Percentiles rank a stretch among this genome's conserved stretches.
Conservation (phyloP, 2,329 filamentous ascomycete species). For the Pseudogymnoascus sp. region DNA sequence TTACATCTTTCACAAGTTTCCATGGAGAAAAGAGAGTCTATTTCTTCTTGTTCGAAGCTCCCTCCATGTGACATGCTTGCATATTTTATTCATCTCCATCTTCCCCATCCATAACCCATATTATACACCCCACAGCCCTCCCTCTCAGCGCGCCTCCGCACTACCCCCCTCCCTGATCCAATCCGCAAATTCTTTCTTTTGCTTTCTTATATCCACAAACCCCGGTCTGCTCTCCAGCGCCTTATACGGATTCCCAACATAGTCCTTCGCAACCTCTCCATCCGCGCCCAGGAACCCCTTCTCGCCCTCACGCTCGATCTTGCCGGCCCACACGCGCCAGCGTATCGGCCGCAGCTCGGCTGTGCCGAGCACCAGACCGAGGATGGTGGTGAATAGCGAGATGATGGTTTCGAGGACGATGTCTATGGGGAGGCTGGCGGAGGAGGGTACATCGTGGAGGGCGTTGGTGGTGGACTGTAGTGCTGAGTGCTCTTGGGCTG, state of each 20-base stretch:
- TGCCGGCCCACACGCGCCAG: conserved; percentile 73
- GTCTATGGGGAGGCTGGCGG: conserved; percentile 60
- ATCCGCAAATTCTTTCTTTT: conserved; percentile 68
- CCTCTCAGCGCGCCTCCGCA: not conserved
- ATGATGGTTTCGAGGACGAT: conserved; percentile 80
- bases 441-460: conserved; percentile 31
- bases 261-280: conserved; percentile 62
- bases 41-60: too few relatives aligned
- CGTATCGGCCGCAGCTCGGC: conserved; percentile 76
- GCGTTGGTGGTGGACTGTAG: conserved; percentile 53
- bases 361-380: conserved; percentile 72
- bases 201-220: conserved; percentile 80
- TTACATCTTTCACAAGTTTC: not conserved
- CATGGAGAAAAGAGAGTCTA: not conserved
- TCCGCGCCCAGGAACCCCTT: conserved; percentile 46
- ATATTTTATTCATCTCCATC: conserved; percentile 7
- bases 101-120: not conserved
- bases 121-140: not conserved
- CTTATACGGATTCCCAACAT: conserved; percentile 68
- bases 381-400: conserved; percentile 69
- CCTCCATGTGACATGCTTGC: not conserved
- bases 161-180: conserved; percentile 49
- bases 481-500: conserved; percentile 81
- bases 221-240: conserved; percentile 71
- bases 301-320: conserved; percentile 70